These are phyloP conservation scores for Amanita brunnescens DNA, from an alignment of 768 basidiomycete species.

Conservation along the genomic window DNA sequence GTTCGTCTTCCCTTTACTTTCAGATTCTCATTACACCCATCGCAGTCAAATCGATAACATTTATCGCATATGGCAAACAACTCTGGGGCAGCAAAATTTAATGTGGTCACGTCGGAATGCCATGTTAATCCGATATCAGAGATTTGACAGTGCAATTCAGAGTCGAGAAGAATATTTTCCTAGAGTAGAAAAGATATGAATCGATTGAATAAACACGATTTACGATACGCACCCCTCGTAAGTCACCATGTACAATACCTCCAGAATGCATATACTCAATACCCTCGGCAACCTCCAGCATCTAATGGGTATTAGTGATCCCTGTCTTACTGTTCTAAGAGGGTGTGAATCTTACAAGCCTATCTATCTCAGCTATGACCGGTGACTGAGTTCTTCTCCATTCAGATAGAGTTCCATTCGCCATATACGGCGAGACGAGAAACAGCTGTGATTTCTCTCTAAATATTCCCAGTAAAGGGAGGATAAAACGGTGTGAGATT, in stretches of 20 bases:
- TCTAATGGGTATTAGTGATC: neutral
- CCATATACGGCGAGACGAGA: neutral
- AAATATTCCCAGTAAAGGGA: neutral
- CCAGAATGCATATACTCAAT: neutral
- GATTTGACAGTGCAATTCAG: no score
- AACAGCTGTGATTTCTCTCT: neutral
- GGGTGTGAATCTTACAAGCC: neutral
- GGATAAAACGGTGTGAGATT: neutral
- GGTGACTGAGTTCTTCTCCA: neutral
- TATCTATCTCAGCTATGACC: neutral
- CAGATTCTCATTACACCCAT: no score
- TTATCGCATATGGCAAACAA: no score
- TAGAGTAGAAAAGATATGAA: no score
- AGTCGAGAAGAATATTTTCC: no score
- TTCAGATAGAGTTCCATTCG: neutral
- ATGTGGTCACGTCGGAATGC: no score
- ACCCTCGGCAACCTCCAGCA: neutral
- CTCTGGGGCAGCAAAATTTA: no score
- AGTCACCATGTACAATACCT: slow-evolving; percentile 1
- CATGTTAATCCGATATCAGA: no score
- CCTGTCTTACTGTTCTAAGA: neutral
- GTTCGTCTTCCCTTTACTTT: no score
- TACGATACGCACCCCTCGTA: neutral
- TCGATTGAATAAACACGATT: no score
- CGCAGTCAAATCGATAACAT: no score